Evolutionary conservation across 371 early-diverging fungal species (phyloP), one percentile per base, ranked within the genome.

Genomic region (Choanephora cucurbitarum): DNA sequence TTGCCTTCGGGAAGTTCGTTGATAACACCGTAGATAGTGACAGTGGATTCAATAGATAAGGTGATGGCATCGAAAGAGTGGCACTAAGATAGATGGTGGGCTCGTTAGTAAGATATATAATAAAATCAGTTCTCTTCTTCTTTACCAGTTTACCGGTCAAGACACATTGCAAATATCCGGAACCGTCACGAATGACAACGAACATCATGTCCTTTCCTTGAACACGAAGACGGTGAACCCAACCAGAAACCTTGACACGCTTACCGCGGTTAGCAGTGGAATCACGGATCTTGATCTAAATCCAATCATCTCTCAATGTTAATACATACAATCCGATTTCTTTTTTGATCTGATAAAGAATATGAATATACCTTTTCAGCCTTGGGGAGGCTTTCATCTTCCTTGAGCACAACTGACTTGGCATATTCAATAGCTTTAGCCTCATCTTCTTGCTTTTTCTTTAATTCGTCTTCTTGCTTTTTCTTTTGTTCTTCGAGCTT

Each of bases 121-220:
- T 28, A 28, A 28, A 28, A 7, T 13, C 4, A 8, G 14, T 31
- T 19, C 14, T 10, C 19, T 18, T 22, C 28, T 14, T 10, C 80
- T 70, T n/a, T 80, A 92, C 91, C 77, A 93, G 81, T 60, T 79
- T 78, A 56, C 93, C 93, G 37, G 87, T 93, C 57, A 99, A 75
- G 39, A 98, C 88, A 75, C 95, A 93, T 75, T 99, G 99, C 58
- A 99, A 72, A 62, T 82, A 93, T 14, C 96, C 99, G 42, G 92
- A 82, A 44, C 99, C 99, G 70, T 99, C 99, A 57, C 99, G 88
- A 54, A 99, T 75, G 13, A 95, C 86, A 31, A 96, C 64, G 68
- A 98, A 97, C 83, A 88, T 89, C 91, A 98, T 89, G 80, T 94
- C 94, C 78, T 94, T 96, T 60, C 98, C 97, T 80, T 98, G 97